A percentile compares a stretch with the other conserved stretches of the same genome.
Evolutionary conservation across 345 rosid species (phyloP).

Genomic region (Angophora floribunda): DNA sequence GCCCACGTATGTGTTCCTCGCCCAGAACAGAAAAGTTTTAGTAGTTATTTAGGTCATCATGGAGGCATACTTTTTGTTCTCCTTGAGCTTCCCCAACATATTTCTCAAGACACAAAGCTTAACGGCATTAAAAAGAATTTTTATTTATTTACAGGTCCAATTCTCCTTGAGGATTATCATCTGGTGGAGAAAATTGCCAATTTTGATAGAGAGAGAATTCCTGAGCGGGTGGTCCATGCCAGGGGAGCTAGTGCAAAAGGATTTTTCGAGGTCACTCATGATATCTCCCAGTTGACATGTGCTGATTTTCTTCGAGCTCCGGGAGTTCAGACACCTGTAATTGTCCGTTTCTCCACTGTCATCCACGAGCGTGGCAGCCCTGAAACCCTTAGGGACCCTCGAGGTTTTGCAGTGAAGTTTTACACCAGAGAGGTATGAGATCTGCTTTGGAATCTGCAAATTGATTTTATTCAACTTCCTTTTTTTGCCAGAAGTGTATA

Average conservation of each 20-base stretch:
- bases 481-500: not conserved
- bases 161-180: slow-evolving; percentile 96
- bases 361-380: slow-evolving; percentile 98
- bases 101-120: not conserved
- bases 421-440: slow-evolving; percentile 87
- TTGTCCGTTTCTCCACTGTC: slow-evolving; percentile 95
- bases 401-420: slow-evolving; percentile 97
- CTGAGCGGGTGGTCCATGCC: slow-evolving; percentile 97
- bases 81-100: not conserved
- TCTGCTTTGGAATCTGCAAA: not conserved
- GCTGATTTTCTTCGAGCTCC: slow-evolving; percentile 96
- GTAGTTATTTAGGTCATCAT: not conserved
- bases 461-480: not conserved
- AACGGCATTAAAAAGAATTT: not conserved
- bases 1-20: not conserved
- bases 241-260: slow-evolving; percentile 99
- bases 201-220: slow-evolving; percentile 88
- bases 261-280: slow-evolving; percentile 95
- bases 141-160: slow-evolving; percentile 44
- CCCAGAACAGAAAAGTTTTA: not conserved
- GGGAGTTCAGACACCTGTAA: slow-evolving; percentile 93
- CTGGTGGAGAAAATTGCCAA: slow-evolving; percentile 87
- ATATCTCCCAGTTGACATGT: slow-evolving; percentile 59
- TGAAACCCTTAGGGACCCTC: slow-evolving; percentile 89
- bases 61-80: not conserved